Evolutionary conservation across 2,329 filamentous ascomycete species (phyloP).

Genomic region (Pseudogymnoascus sp.): DNA sequence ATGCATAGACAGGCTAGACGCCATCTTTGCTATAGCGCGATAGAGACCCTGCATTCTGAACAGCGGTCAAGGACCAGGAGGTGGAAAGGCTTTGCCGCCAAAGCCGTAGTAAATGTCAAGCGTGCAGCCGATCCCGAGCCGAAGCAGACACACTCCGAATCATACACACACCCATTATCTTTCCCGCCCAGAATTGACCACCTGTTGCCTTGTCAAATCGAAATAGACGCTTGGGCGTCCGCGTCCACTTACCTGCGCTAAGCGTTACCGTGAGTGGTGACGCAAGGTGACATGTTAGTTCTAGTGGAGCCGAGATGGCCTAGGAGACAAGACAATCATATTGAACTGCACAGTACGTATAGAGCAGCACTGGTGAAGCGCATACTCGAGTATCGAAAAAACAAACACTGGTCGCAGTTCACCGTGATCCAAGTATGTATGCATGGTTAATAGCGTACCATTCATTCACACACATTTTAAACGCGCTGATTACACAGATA

Average conservation of each 20-base stretch:
- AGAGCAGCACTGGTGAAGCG: neutral
- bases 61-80: neutral
- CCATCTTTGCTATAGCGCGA: neutral
- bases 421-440: neutral
- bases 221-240: neutral
- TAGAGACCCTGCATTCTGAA: neutral
- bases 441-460: neutral
- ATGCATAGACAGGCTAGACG: neutral
- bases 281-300: conserved; percentile 4
- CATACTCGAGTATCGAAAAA: neutral
- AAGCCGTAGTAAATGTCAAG: neutral
- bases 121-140: neutral
- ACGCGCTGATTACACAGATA: conserved; percentile 9
- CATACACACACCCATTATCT: neutral
- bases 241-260: neutral
- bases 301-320: neutral
- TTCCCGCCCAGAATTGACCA: neutral
- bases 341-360: neutral
- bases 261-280: neutral
- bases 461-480: neutral
- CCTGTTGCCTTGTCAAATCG: neutral
- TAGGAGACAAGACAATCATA: neutral
- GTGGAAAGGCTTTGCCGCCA: neutral
- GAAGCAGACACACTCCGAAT: neutral
- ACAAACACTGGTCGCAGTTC: neutral